phyloP scores from a whole-genome alignment of 164 flowering plant genomes.

The Litsea cubeba region DNA sequence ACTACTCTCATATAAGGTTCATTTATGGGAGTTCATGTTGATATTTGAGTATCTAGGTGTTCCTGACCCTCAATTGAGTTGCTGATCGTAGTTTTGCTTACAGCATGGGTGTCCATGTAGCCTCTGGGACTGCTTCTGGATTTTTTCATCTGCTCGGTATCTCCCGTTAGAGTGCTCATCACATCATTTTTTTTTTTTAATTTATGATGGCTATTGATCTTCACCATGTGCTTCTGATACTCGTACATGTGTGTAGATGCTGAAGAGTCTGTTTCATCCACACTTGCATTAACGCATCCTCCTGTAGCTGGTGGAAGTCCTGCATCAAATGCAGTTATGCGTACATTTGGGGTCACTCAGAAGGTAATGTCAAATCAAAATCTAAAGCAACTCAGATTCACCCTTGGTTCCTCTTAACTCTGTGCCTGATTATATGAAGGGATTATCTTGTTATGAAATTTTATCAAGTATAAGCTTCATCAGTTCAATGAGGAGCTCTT shows the following conservation, averaged over 20 bases:
- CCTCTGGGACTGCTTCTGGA: conserved; percentile 32
- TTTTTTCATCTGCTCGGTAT: conserved; percentile 60
- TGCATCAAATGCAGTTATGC: conserved; percentile 36
- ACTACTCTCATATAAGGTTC: background rate
- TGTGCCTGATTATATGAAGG: background rate
- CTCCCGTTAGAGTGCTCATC: background rate
- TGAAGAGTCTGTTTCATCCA: conserved; percentile 31
- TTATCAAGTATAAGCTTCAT: background rate
- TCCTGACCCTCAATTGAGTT: background rate
- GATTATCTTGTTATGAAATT: background rate
- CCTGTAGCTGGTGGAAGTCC: conserved; percentile 34
- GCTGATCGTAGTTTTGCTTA: conserved; percentile 6
- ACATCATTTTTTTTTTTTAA: background rate
- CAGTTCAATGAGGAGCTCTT: background rate
- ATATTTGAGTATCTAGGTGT: background rate
- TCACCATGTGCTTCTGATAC: background rate
- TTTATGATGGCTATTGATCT: background rate
- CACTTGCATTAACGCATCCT: conserved; percentile 22
- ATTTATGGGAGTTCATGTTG: background rate
- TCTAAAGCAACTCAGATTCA: background rate
- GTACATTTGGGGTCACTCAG: conserved; percentile 33
- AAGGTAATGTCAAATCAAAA: conserved; percentile 41
- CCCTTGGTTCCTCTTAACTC: background rate
- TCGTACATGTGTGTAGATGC: conserved; percentile 30
- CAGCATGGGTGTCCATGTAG: conserved; percentile 47